Evolutionary conservation across 75 land plant species (phyloP).

Genomic region (Larix kaempferi): DNA sequence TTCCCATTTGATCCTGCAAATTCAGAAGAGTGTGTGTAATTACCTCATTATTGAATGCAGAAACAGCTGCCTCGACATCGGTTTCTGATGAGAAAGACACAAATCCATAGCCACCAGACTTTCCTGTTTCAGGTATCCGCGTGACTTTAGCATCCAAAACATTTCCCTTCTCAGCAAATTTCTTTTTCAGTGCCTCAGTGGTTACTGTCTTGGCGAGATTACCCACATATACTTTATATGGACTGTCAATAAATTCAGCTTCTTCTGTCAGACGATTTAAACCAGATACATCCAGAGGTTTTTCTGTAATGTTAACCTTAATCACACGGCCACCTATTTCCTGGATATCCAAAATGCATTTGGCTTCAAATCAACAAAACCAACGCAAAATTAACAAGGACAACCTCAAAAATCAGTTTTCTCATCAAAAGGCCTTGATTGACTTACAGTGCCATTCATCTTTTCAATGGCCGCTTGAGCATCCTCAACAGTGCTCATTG

Average conservation of each 20-base stretch:
- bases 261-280: conserved; percentile 42
- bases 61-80: conserved; percentile 74
- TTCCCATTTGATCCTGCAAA: neutral
- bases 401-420: conserved; percentile 15
- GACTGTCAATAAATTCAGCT: conserved; percentile 53
- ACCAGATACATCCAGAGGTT: conserved; percentile 39
- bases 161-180: conserved; percentile 74
- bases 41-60: conserved; percentile 66
- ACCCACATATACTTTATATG: conserved; percentile 84
- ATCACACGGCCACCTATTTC: conserved; percentile 72
- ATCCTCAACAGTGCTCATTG: conserved; percentile 81
- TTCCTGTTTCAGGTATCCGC: conserved; percentile 74
- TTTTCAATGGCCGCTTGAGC: conserved; percentile 79
- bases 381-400: conserved; percentile 8
- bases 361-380: conserved; percentile 1
- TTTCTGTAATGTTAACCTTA: conserved; percentile 81
- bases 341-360: conserved; percentile 27
- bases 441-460: conserved; percentile 76
- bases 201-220: conserved; percentile 91
- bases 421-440: neutral
- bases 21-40: conserved; percentile 8
- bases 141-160: conserved; percentile 90
- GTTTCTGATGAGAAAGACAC: conserved; percentile 80
- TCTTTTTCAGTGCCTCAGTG: conserved; percentile 44
- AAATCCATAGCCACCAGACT: conserved; percentile 93